Evolutionary conservation across 129 eudicot species (phyloP), one percentile per base, ranked within the genome.

Genomic region (Helianthus tuberosus): DNA sequence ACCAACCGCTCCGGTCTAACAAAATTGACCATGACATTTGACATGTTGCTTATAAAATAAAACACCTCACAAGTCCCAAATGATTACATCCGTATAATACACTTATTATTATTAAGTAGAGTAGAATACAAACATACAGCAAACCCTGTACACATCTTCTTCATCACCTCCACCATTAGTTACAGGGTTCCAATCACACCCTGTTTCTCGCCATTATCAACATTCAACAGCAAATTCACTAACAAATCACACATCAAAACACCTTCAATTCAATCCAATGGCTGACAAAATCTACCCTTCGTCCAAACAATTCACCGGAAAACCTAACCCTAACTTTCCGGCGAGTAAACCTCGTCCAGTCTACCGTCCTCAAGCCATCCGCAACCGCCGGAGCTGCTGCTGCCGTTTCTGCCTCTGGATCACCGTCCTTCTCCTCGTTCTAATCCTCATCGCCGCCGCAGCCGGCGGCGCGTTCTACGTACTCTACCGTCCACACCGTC

Each of bases 401-500:
- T 87, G 96, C 81, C 67, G 81, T 0, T 78, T 81, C 78, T 86
- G 85, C 63, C 87, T 89, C 48, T 92, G 89, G 83, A 80, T 82
- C 15, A 85, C 87, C 46, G 75, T 86, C 72, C 1, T 73, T 27
- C 10, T 89, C 54, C 38, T 85, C 71, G 14, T 82, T 44, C 38
- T 92, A 68, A 39, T 92, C 73, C 6, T 85, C 58, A 82, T 86
- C 55, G 87, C 79, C 51, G 97, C 96, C 69, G 27, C 80, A 46
- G 73, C 88, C 58, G 93, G 79, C 53, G 86, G 89, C 32, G 80
- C 79, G 4, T 68, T 92, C 14, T 92, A 80, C 80, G 82, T 77
- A 53, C 35, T 92, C 52, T 92, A 86, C 82, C 97, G 96, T 25
- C 97, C 97, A 0, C 90, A 86, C 38, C 90, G 90, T 0, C 97